Conservation (phyloP, 345 rosid species). For the Garcia nutans region DNA sequence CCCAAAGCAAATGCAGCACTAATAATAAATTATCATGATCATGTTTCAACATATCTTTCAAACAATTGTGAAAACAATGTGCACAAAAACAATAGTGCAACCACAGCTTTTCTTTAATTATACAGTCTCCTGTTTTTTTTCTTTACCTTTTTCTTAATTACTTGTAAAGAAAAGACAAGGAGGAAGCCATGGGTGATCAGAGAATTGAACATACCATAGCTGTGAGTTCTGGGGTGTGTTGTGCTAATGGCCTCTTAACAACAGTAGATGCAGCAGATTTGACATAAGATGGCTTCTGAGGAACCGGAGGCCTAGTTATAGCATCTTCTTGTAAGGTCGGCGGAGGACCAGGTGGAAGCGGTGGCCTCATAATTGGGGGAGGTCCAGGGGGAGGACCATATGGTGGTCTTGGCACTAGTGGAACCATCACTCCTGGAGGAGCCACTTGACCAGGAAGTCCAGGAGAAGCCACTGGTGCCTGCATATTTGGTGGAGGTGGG, state of each 20-base stretch:
- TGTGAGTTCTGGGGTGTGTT: conserved; percentile 93
- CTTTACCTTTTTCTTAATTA: neutral
- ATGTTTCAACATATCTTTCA: neutral
- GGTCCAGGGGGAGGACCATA: conserved; percentile 86
- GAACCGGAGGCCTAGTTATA: conserved; percentile 48
- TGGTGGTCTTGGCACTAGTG: conserved; percentile 76
- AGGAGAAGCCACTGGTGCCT: conserved; percentile 42
- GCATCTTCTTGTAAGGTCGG: conserved; percentile 54
- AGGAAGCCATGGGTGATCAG: neutral
- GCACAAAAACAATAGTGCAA: too few relatives aligned
- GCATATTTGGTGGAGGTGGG: conserved; percentile 72
- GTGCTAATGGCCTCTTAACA: conserved; percentile 96
- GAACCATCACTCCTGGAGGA: conserved; percentile 65
- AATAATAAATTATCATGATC: neutral
- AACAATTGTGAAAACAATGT: too few relatives aligned
- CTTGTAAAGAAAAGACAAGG: neutral
- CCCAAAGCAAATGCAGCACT: neutral
- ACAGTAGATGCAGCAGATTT: conserved; percentile 99
- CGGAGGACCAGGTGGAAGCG: conserved; percentile 96
- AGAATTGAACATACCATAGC: conserved; percentile 64
- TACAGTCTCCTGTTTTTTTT: too few relatives aligned
- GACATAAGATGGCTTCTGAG: conserved; percentile 87
- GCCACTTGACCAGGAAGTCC: conserved; percentile 53
- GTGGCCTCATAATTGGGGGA: conserved; percentile 93
- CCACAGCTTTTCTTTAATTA: neutral